A percentile compares a stretch with the other conserved stretches of the same genome.
These are phyloP conservation scores for Ceratobasidium sp. DNA, from an alignment of 1,284 basidiomycete species.

Conservation along the genomic window DNA sequence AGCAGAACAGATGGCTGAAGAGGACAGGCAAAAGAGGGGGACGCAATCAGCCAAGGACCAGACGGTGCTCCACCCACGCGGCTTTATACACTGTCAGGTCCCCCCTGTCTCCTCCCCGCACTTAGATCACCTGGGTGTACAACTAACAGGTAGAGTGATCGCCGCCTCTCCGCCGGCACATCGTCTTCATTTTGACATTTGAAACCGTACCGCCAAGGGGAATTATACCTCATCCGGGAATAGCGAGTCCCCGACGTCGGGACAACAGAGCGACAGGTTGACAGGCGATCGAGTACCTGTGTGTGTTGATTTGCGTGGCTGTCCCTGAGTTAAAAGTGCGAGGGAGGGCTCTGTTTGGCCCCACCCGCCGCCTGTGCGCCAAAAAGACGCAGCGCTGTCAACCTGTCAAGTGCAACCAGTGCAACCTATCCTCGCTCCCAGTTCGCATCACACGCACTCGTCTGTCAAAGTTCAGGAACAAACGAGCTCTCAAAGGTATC, in stretches of 20 bases:
- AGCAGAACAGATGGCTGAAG: not conserved
- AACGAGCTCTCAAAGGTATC: not conserved
- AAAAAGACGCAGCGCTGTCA: slow-evolving; percentile 10
- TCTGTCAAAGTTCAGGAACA: not conserved
- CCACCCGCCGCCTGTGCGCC: not conserved
- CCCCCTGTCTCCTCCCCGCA: no score
- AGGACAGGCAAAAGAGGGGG: not conserved
- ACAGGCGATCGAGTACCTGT: not conserved
- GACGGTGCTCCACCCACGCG: slow-evolving; percentile 1
- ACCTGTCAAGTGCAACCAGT: not conserved
- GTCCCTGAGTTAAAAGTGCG: not conserved
- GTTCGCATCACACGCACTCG: not conserved
- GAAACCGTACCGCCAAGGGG: not conserved
- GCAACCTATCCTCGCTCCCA: not conserved
- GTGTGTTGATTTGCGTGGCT: not conserved
- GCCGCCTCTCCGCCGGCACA: not conserved
- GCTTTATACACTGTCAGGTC: not conserved
- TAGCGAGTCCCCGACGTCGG: not conserved
- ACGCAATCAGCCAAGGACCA: not conserved
- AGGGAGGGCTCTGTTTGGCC: not conserved
- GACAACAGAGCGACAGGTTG: no score
- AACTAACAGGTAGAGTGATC: no score
- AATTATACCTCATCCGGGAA: not conserved
- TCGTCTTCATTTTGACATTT: not conserved
- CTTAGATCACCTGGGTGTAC: no score